Evolutionary conservation across 345 rosid genomes (phyloP).

Genomic region (Reutealis trisperma): DNA sequence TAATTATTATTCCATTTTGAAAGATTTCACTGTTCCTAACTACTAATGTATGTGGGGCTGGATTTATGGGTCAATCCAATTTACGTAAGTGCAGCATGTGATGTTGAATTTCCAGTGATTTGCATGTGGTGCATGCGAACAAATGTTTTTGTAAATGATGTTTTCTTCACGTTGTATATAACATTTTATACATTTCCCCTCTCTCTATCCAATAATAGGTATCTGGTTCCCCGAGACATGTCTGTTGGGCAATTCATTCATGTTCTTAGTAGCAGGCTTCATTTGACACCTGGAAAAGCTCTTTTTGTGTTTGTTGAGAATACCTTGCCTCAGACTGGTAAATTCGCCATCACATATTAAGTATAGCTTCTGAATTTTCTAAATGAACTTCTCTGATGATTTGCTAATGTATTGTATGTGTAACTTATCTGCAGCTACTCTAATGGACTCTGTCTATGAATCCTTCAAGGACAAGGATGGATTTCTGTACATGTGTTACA

Average conservation of each 20-base stretch:
- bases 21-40: neutral
- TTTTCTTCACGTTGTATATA: neutral
- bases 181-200: conserved; percentile 23
- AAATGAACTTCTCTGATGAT: neutral
- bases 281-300: conserved; percentile 58
- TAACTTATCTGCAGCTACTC: conserved; percentile 50
- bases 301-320: conserved; percentile 79
- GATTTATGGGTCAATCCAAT: neutral
- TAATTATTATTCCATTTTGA: neutral
- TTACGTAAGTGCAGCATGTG: neutral
- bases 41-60: neutral
- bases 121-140: neutral
- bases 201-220: conserved; percentile 40
- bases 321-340: conserved; percentile 81
- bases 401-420: neutral
- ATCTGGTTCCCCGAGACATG: conserved; percentile 87
- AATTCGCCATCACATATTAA: neutral
- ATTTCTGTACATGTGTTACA: conserved; percentile 82
- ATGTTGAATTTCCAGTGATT: neutral
- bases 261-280: conserved; percentile 67
- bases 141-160: neutral
- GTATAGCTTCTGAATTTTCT: neutral
- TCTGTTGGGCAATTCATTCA: conserved; percentile 86
- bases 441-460: conserved; percentile 67
- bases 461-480: conserved; percentile 85